phyloP scores from a whole-genome alignment of 495 filamentous ascomycete genomes.

The Evansstolkia leycettana region DNA sequence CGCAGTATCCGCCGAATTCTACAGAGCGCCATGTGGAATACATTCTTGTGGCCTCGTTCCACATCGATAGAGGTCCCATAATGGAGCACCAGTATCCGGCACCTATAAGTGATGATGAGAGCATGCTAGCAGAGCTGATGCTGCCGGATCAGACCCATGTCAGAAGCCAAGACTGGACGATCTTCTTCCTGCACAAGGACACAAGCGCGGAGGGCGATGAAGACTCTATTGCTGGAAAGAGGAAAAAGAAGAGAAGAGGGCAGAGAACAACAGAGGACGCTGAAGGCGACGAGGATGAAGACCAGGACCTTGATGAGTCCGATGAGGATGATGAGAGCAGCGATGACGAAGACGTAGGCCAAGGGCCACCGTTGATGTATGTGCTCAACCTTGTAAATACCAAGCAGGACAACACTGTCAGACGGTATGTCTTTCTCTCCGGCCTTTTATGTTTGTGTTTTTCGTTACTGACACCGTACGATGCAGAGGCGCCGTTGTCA shows the following conservation, averaged over 20 bases:
- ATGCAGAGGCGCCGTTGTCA: slow-evolving; percentile 79
- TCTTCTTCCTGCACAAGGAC: slow-evolving; percentile 97
- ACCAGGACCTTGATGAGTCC: slow-evolving; percentile 13
- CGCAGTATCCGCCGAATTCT: slow-evolving; percentile 73
- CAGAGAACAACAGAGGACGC: slow-evolving; percentile 23
- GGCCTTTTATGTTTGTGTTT: neutral
- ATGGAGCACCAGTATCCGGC: slow-evolving; percentile 98
- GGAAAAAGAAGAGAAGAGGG: slow-evolving; percentile 39
- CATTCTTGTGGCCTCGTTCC: slow-evolving; percentile 96
- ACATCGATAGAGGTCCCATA: slow-evolving; percentile 87
- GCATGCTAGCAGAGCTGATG: slow-evolving; percentile 98
- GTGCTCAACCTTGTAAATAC: slow-evolving; percentile 97
- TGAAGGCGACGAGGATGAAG: slow-evolving; percentile 28
- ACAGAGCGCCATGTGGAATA: slow-evolving; percentile 94
- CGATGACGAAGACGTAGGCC: slow-evolving; percentile 48
- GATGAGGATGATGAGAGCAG: slow-evolving; percentile 35
- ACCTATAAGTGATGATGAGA: slow-evolving; percentile 91
- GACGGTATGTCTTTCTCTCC: slow-evolving; percentile 39
- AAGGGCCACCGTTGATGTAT: slow-evolving; percentile 88
- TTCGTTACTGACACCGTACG: slow-evolving; percentile 1
- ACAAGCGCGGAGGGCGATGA: slow-evolving; percentile 69
- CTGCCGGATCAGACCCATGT: slow-evolving; percentile 94
- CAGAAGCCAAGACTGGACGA: slow-evolving; percentile 95
- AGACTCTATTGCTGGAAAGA: slow-evolving; percentile 39
- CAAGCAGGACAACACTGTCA: slow-evolving; percentile 84